Base-by-base conservation (phyloP, 1,139 yeast species). In the Suhomyces panamericanus region DNA sequence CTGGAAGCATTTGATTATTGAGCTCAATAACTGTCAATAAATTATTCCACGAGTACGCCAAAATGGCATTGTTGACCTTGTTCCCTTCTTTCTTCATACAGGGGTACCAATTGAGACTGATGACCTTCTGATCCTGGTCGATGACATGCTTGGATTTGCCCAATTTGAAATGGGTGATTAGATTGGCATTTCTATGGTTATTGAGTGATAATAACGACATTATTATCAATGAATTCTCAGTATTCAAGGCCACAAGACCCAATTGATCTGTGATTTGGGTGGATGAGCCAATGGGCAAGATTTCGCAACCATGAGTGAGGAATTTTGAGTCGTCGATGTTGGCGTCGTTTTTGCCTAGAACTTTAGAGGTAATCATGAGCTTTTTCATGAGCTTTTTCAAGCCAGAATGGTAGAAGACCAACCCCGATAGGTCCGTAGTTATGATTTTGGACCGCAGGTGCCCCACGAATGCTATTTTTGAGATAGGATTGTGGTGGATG, bases 1-100 rank as follows among this genome's bases (percentile, higher is more conserved):
- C 10, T 1, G 75, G 73, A 10, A 72, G 49, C 2, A 60, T 47
- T 2, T 53, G 38, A 49, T 68, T 67, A 32, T 66, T 65, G 1
- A 86, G 59, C 49, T 85, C 88, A 24, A 84, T 52, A 0, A 87
- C 62, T 0, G 81, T 75, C 40, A 87, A 55, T 12, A 71, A 70
- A 50, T 81, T 81, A 20, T 80, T 72, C 87, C 90, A 85, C 32
- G 85, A 69, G 55, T 81, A 86, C 0, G 87, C 91, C 35, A 88
- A 62, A 47, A 74, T 67, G 0, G 91, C 81, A 32, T 65, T 63
- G 41, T 62, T 49, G 5, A 59, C 44, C 3, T 24, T 24, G 16
- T 43, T 32, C 41, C 58, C 60, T 16, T 51, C 48, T 4, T 55
- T 57, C 17, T 53, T 47, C 56, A 67, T 61, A 43, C 72, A 65